These are phyloP conservation scores for Dendrobium catenatum DNA, from an alignment of 106 monocot genomes.

Conservation along the genomic window DNA sequence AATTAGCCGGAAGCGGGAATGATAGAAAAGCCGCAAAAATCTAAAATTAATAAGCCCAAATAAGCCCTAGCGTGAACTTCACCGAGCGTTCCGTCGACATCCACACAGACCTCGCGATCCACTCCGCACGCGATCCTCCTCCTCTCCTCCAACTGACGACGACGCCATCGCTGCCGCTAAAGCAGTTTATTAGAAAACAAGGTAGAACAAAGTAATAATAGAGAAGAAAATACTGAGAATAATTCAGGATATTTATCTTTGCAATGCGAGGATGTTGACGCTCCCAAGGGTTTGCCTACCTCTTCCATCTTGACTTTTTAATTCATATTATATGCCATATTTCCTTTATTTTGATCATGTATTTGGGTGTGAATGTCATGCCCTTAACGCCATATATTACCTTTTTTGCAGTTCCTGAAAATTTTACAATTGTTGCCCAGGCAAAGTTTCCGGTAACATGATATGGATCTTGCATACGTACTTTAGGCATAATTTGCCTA, in stretches of 20 bases:
- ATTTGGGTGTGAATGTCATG: neutral
- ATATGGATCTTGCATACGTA: neutral
- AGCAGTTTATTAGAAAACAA: conserved; percentile 19
- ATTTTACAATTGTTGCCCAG: conserved; percentile 66
- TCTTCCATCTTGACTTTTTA: conserved; percentile 4
- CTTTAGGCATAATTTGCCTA: neutral
- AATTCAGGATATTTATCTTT: conserved; percentile 24
- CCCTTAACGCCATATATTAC: neutral
- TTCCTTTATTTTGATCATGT: neutral
- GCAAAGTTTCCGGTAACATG: conserved; percentile 63
- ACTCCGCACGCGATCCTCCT: too few species aligned
- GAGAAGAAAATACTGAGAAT: conserved; percentile 25
- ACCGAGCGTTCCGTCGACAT: too few species aligned
- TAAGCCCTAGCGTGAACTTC: too few species aligned
- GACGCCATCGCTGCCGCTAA: too few species aligned
- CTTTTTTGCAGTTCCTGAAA: conserved; percentile 55
- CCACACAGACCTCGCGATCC: too few species aligned
- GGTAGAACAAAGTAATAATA: conserved; percentile 34
- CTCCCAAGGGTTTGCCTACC: conserved; percentile 58
- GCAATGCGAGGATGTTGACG: conserved; percentile 69
- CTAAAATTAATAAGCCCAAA: too few species aligned
- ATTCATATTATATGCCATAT: neutral
- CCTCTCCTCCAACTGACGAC: too few species aligned
- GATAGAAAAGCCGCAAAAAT: too few species aligned
- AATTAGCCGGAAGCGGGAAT: too few species aligned